A percentile compares a stretch with the other conserved stretches of the same genome.
These are phyloP conservation scores for Sarocladium strictum DNA, from an alignment of 2,329 filamentous ascomycete genomes.

Conservation along the genomic window DNA sequence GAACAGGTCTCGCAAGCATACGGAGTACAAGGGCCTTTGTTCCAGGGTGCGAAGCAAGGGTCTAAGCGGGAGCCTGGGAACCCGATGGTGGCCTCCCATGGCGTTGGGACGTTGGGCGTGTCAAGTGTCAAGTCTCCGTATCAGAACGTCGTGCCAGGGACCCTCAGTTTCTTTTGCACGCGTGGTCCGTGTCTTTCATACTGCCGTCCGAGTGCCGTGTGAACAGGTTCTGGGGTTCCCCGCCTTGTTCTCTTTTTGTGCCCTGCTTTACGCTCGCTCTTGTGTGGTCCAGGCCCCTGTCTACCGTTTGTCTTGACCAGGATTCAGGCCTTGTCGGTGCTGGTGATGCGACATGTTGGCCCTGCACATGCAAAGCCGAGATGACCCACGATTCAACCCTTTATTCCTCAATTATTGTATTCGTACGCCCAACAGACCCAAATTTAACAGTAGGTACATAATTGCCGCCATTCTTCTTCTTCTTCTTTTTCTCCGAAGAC, in stretches of 20 bases:
- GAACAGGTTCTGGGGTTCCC: background rate
- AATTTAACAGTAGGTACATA: too few relatives aligned
- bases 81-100: background rate
- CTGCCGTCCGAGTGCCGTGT: background rate
- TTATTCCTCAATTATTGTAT: too few relatives aligned
- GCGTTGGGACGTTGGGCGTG: constrained; percentile 4
- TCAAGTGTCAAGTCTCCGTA: constrained; percentile 5
- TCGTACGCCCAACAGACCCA: too few relatives aligned
- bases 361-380: background rate
- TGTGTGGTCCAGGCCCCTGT: background rate
- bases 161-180: too few relatives aligned
- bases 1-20: background rate
- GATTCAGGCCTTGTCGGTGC: background rate
- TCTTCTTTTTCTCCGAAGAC: too few relatives aligned
- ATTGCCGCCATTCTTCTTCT: too few relatives aligned
- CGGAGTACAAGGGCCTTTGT: background rate
- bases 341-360: constrained; percentile 3
- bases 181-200: background rate
- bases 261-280: background rate
- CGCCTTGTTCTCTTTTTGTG: background rate
- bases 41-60: background rate
- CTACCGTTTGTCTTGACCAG: background rate
- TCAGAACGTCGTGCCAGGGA: background rate
- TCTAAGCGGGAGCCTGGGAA: background rate
- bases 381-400: constrained; percentile 1